Percentiles rank a stretch among this genome's conserved stretches.
These are phyloP conservation scores for Suillus cothurnatus DNA, from an alignment of 768 basidiomycete species.

Conservation along the genomic window DNA sequence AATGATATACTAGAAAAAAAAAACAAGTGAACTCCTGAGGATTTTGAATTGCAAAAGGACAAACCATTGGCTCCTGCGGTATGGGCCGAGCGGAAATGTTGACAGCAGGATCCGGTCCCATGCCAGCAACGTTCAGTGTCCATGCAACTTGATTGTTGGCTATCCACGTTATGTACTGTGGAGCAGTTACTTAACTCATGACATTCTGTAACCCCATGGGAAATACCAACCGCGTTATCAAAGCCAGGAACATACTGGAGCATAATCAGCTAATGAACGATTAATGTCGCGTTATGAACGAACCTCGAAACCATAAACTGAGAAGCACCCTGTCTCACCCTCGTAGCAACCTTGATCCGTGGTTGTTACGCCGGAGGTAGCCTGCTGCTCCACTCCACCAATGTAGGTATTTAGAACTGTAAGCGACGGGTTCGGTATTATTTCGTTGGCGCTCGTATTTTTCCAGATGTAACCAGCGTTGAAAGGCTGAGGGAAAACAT, in stretches of 20 bases:
- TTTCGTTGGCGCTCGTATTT: constrained; percentile 60
- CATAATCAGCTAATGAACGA: not conserved
- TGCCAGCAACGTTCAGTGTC: constrained; percentile 71
- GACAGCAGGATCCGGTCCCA: constrained; percentile 61
- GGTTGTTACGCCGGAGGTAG: constrained; percentile 69
- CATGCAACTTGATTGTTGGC: constrained; percentile 66
- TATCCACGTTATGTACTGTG: constrained; percentile 86
- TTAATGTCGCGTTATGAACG: constrained; percentile 15
- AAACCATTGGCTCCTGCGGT: constrained; percentile 85
- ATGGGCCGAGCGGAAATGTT: constrained; percentile 70
- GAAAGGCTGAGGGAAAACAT: constrained; percentile 57
- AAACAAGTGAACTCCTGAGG: constrained; percentile 1
- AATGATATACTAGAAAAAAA: constrained; percentile 47
- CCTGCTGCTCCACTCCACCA: constrained; percentile 76
- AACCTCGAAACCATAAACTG: constrained; percentile 81
- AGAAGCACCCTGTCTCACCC: constrained; percentile 57
- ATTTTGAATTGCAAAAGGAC: constrained; percentile 17
- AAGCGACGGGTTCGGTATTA: constrained; percentile 56
- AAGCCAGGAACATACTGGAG: constrained; percentile 52
- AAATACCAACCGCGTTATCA: constrained; percentile 55
- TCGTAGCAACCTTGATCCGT: constrained; percentile 78
- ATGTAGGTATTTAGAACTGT: constrained; percentile 62
- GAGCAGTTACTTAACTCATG: not conserved
- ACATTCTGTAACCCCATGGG: not conserved
- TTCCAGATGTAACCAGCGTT: constrained; percentile 71